Evolutionary conservation across 192 early-diverging fungal species (phyloP).

Genomic region (Dissophora ornata): DNA sequence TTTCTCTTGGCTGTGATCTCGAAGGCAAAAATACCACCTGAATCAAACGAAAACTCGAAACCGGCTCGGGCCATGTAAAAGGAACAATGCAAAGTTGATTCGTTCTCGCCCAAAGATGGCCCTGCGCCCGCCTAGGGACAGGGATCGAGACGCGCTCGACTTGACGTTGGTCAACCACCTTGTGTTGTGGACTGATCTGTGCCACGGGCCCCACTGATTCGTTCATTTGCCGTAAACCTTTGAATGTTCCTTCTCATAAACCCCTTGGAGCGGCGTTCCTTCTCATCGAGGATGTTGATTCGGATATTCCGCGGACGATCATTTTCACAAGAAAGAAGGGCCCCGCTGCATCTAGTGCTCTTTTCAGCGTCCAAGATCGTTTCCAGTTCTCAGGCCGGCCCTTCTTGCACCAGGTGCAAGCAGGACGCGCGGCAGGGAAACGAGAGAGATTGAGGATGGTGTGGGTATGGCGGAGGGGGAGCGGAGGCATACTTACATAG

Average conservation of each 20-base stretch:
- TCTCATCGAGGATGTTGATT: slow-evolving; percentile 8
- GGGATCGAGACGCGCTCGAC: slow-evolving; percentile 32
- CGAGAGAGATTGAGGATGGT: background rate
- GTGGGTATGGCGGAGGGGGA: background rate
- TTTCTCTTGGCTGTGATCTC: background rate
- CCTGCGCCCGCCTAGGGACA: slow-evolving; percentile 22
- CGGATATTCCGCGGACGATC: slow-evolving; percentile 13
- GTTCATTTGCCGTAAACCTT: background rate
- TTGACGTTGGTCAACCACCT: slow-evolving; percentile 14
- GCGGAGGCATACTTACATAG: slow-evolving; percentile 39
- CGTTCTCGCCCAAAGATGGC: background rate
- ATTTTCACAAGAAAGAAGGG: slow-evolving; percentile 13
- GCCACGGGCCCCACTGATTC: too few relatives aligned
- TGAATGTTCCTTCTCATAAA: background rate
- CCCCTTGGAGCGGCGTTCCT: background rate
- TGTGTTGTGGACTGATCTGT: too few relatives aligned
- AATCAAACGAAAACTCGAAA: background rate
- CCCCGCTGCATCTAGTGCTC: slow-evolving; percentile 7
- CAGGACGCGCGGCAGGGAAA: background rate
- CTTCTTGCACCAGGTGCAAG: background rate
- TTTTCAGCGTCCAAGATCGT: slow-evolving; percentile 15
- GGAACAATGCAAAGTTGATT: slow-evolving; percentile 9
- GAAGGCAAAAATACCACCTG: slow-evolving; percentile 5
- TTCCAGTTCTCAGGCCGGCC: background rate
- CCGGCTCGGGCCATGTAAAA: background rate